A percentile compares a stretch with the other conserved stretches of the same genome.
Conservation (phyloP, 108 stramenopile genomes). For the Aurantiochytrium sp. region DNA sequence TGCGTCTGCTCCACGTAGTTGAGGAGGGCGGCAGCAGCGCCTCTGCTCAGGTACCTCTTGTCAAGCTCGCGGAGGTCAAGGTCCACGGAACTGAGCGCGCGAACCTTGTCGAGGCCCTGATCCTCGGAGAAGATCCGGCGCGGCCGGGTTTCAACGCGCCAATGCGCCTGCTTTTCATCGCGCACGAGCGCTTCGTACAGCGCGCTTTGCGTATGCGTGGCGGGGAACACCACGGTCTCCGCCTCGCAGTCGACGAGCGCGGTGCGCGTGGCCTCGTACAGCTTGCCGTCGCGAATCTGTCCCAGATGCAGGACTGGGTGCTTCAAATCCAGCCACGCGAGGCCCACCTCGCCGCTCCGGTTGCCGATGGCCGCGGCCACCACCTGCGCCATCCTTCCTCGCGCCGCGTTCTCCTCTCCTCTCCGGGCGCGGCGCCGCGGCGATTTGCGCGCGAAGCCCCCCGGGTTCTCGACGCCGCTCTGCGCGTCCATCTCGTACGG, state of each 20-base stretch:
- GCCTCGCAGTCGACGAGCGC: background rate
- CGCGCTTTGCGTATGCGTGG: background rate
- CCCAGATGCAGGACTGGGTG: background rate
- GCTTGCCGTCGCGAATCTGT: background rate
- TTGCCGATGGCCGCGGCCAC: background rate
- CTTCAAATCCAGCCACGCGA: background rate
- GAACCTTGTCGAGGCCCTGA: background rate
- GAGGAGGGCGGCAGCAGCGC: background rate
- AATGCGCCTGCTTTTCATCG: background rate
- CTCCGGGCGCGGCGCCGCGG: no score
- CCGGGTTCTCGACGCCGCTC: no score
- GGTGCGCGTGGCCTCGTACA: background rate
- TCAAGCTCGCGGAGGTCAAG: conserved; percentile 1
- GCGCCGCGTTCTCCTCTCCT: no score
- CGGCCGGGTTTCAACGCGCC: background rate
- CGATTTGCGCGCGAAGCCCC: no score
- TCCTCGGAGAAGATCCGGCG: conserved; percentile 1
- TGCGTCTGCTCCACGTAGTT: background rate
- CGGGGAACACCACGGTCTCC: background rate
- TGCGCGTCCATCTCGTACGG: no score
- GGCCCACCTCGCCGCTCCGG: background rate
- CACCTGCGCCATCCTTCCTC: background rate
- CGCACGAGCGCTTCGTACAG: background rate
- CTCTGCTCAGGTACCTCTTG: background rate
- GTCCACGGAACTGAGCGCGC: background rate